phyloP scores from a whole-genome alignment of 257 asterid genomes.

The Petunia axillaris region DNA sequence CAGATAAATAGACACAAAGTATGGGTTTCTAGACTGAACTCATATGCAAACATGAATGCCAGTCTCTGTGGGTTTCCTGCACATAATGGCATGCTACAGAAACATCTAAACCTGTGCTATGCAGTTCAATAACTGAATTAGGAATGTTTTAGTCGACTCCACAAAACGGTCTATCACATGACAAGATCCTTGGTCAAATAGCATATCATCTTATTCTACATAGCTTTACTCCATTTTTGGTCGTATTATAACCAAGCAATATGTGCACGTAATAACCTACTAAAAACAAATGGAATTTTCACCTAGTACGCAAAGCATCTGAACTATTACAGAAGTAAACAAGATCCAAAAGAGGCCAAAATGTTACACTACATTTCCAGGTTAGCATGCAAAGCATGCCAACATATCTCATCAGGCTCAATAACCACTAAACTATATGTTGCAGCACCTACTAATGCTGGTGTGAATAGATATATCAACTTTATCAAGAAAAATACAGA shows the following conservation, averaged over 20 bases:
- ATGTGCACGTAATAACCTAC: neutral
- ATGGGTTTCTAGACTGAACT: neutral
- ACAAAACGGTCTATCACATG: neutral
- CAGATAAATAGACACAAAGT: neutral
- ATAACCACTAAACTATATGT: neutral
- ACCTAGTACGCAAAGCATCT: conserved; percentile 1
- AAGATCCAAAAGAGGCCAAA: neutral
- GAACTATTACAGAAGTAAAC: neutral
- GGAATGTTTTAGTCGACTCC: neutral
- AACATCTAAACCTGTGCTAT: neutral
- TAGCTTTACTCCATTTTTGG: neutral
- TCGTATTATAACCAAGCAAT: neutral
- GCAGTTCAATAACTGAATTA: neutral
- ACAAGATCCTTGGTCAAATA: neutral
- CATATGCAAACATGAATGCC: neutral
- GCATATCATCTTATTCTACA: neutral
- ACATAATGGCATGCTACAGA: neutral
- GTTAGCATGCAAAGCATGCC: neutral
- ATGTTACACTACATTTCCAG: neutral
- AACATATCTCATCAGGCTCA: too few species aligned
- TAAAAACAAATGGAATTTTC: conserved; percentile 6
- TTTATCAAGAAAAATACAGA: neutral
- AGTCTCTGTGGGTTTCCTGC: neutral
- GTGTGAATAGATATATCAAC: neutral
- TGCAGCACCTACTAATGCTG: neutral